Conservation (phyloP, 2,329 filamentous ascomycete species). For the Colletotrichum camelliae region DNA sequence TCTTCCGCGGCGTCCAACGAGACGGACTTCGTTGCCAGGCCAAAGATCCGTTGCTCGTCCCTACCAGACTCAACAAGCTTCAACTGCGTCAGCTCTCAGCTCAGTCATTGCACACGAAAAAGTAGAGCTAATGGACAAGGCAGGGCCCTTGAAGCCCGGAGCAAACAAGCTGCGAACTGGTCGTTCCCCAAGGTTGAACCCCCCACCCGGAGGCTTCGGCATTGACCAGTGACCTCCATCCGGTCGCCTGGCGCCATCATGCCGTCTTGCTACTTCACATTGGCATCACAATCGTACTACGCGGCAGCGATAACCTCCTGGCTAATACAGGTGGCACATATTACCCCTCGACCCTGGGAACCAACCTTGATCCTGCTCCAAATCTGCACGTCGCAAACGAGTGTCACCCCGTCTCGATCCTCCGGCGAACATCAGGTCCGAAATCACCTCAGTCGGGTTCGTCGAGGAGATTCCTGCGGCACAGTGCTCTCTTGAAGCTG, state of each 20-base stretch:
- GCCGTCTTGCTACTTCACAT: not conserved
- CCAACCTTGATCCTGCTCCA: not conserved
- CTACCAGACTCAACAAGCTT: not conserved
- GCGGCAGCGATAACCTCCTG: not conserved
- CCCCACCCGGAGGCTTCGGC: not conserved
- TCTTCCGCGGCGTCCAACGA: not conserved
- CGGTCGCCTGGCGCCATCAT: not conserved
- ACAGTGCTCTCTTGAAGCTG: not conserved
- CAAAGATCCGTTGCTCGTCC: not conserved
- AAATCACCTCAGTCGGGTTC: not conserved
- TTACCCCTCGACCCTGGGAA: not conserved
- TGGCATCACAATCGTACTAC: constrained; percentile 1
- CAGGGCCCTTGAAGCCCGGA: not conserved
- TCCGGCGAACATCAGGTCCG: not conserved
- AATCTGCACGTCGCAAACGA: not conserved
- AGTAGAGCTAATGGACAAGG: not conserved
- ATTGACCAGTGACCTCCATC: constrained; percentile 4
- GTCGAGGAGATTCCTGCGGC: not conserved
- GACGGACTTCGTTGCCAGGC: not conserved
- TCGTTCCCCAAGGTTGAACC: not conserved
- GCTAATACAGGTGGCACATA: not conserved
- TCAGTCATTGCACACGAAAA: not conserved
- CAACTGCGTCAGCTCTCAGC: not conserved
- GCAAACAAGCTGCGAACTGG: not conserved
- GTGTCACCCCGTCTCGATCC: constrained; percentile 1